Conservation (phyloP, 2,329 filamentous ascomycete genomes). For the Arthroderma sp. region DNA sequence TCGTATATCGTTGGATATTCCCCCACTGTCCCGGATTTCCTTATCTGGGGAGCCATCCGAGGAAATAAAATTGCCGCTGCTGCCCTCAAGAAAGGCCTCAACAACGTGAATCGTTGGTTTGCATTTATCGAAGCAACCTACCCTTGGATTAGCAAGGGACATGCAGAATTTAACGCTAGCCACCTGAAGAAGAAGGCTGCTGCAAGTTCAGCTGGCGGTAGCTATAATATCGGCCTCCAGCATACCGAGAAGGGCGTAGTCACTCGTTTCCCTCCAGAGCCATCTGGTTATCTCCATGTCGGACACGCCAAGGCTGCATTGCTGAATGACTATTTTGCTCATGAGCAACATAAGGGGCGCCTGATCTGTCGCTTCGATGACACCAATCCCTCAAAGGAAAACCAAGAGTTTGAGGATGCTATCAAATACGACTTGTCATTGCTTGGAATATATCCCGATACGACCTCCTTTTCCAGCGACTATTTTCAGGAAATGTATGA, state of each 20-base stretch:
- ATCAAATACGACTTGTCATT: slow-evolving; percentile 84
- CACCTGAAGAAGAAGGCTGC: slow-evolving; percentile 12
- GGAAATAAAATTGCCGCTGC: slow-evolving; percentile 12
- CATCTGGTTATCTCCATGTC: slow-evolving; percentile 26
- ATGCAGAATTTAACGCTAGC: slow-evolving; percentile 11
- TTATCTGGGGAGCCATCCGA: slow-evolving; percentile 13
- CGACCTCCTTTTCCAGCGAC: slow-evolving; percentile 80
- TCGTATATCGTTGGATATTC: slow-evolving; percentile 13
- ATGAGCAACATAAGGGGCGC: slow-evolving; percentile 83
- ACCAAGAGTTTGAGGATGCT: slow-evolving; percentile 86
- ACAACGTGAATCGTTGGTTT: slow-evolving; percentile 12
- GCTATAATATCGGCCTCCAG: slow-evolving; percentile 19
- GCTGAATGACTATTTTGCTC: slow-evolving; percentile 92
- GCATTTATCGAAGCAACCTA: slow-evolving; percentile 14
- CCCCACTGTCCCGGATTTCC: slow-evolving; percentile 13
- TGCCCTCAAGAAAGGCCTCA: slow-evolving; percentile 7
- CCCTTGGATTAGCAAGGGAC: slow-evolving; percentile 12
- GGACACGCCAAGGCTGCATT: slow-evolving; percentile 89
- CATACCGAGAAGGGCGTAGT: slow-evolving; percentile 20
- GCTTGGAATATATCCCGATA: slow-evolving; percentile 83
- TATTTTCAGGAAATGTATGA: slow-evolving; percentile 91
- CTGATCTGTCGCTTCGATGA: slow-evolving; percentile 90
- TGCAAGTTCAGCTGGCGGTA: slow-evolving; percentile 14
- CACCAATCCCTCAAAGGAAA: slow-evolving; percentile 95
- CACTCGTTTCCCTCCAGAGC: slow-evolving; percentile 24